Evolutionary conservation across 345 rosid species (phyloP), one percentile per base, ranked within the genome.

Genomic region (Chamaenerion angustifolium): DNA sequence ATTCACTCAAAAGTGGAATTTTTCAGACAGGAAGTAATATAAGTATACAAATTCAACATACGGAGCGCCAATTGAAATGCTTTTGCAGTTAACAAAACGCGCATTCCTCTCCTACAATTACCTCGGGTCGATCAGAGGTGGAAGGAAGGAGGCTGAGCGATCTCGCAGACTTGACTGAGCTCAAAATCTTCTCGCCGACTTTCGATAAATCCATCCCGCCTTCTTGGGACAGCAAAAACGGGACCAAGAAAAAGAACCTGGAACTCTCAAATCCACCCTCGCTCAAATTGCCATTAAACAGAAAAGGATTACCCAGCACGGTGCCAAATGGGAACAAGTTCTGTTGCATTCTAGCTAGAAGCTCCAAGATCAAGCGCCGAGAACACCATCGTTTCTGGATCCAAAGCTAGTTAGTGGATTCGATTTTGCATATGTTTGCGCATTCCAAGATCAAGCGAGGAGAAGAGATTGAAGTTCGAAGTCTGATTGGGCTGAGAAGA

Each of bases 151-250:
- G 82, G 25, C 93, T 95, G 51, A 92, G 85, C 9, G 94, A 84
- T 61, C 80, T 69, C n/a, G 95, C 98, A 17, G 96, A 92, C 55
- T 83, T 81, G 9, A 92, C 96, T 52, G 98, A 92, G 64, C 92
- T 92, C 23, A 92, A 74, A 55, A 92, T 68, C 64, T 78, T 92
- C 68, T 86, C 98, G 23, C 98, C 89, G 13, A 92, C 83, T 53
- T 78, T 92, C 16, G 98, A 83, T 44, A 92, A 77, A 80, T 87
- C 96, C 98, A 87, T 92, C 35, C 79, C 79, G 43, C 76, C 75
- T 43, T 83, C 92, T 75, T 81, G 98, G 62, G 67, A 80, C 49
- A 86, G 62, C 48, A 90, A 64, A 57, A 90, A 76, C 7, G 94
- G 95, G 43, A 90, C 69, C 73, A 86, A 70, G 67, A 86, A 86